These are phyloP conservation scores for Backusella psychrophila DNA, from an alignment of 192 early-diverging fungal genomes.

Conservation along the genomic window DNA sequence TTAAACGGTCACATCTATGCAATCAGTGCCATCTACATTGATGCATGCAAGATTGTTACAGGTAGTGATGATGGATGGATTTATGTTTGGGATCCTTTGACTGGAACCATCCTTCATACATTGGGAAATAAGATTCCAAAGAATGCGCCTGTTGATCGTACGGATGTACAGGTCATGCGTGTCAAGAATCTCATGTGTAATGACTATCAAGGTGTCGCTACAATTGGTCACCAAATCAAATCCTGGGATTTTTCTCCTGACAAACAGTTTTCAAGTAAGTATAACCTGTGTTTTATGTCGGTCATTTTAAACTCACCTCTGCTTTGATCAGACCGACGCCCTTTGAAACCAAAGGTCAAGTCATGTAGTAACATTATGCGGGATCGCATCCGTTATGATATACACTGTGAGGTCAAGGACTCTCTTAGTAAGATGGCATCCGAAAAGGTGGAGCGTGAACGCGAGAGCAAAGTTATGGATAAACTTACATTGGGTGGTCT, in stretches of 20 bases:
- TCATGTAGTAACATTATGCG: background rate
- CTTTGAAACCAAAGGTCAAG: conserved; percentile 7
- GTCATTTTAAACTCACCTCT: background rate
- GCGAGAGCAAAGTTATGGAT: conserved; percentile 7
- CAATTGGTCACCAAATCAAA: conserved; percentile 48
- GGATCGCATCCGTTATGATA: conserved; percentile 33
- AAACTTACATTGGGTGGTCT: conserved; percentile 40
- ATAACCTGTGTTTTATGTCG: too few relatives aligned
- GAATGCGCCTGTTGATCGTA: conserved; percentile 35
- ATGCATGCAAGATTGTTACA: conserved; percentile 37
- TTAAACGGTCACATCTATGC: conserved; percentile 21
- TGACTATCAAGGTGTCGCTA: conserved; percentile 43
- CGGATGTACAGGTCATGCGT: conserved; percentile 26
- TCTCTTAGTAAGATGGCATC: conserved; percentile 21
- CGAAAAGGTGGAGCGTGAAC: conserved; percentile 30
- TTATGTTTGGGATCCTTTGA: conserved; percentile 53
- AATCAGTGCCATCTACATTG: conserved; percentile 32
- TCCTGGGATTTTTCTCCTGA: conserved; percentile 57
- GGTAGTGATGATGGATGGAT: conserved; percentile 57
- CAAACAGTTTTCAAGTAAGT: conserved; percentile 26
- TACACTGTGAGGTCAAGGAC: conserved; percentile 42
- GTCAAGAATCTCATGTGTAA: conserved; percentile 36
- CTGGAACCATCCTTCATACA: conserved; percentile 24
- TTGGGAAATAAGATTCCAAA: conserved; percentile 27
- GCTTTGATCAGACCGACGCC: conserved; percentile 1